Base-by-base conservation (phyloP, 2,329 filamentous ascomycete species). In the Trichoderma atroviride region DNA sequence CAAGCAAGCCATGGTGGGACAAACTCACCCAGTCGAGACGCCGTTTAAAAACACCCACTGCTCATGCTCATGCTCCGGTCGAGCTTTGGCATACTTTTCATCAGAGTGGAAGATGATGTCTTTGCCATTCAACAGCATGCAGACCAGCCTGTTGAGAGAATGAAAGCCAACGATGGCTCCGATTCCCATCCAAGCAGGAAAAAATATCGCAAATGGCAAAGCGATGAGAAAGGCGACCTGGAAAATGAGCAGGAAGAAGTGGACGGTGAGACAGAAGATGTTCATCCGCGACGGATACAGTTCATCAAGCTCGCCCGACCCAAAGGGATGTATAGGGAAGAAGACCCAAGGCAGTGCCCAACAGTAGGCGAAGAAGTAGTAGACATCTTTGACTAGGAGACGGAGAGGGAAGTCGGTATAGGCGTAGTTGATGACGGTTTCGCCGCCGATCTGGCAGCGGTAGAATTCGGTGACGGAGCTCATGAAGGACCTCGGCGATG, bases 41-140 rank as follows among this genome's bases (percentile, higher is more conserved):
- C 92, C 92, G 74, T 94, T 94, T 63, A 94, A 78, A 76, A 92
- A 94, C n/a, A 94, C 84, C 92, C 92, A 95, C 74, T 89, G 86
- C 79, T 94, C 92, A 64, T 88, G 83, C 13, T 82, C 81, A 76
- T 88, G 84, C 72, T 87, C 83, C 0, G 83, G 81, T 22, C 79
- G 77, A 1, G 79, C 78, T 19, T 82, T 77, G 1, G 88, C 83
- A 71, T 86, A 88, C 66, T 85, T 80, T 2, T 84, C 80, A 53
- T 87, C 83, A 1, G 88, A 88, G 22, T 79, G 77, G 73, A 85
- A 88, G 3, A 82, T 81, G 61, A 82, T 79, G 4, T 79, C 76
- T 7, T 73, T 76, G n/a, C 87, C 84, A 72, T 90, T 90, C 37
- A 86, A 74, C 2, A 81, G 75, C 55, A 71, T 75, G 72, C 85